Base-by-base conservation (phyloP, 129 eudicot species). In the Chrysanthemum makinoi region DNA sequence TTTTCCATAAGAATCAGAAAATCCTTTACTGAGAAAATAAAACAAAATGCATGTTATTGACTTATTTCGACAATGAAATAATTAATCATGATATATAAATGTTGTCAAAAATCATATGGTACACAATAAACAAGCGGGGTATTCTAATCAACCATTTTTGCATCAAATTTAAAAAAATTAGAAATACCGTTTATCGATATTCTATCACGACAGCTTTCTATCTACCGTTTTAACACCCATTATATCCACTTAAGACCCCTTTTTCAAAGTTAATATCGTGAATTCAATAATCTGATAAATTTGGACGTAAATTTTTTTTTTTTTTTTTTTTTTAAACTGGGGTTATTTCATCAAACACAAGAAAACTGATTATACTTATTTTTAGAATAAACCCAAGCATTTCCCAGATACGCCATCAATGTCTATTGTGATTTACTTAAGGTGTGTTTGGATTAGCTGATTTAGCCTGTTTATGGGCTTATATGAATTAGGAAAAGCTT, bases 1-100 rank as follows among this genome's bases (percentile, higher is more conserved):
- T 44, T 43, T 79, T 33, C 77, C 85, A 49, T 77, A 50, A 35
- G 87, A 75, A 72, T 80, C 89, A 44, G 54, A 84, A 70, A 81
- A 70, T 28, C 72, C 89, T 71, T 62, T 66, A 66, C 94, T 87
- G 87, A 16, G 72, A 69, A 56, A 30, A 11, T 52, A 54, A 17
- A 70, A 60, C 24, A 65, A 66, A 62, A 68, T 0, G 49, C 33
- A 35, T 43, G 3, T 57, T 22, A 43, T n/a, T n/a, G n/a, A n/a
- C n/a, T n/a, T n/a, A n/a, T 13, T 66, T 39, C 6, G 17, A 15
- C 15, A 22, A 26, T 0, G 0, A 3, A 28, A 61, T 5, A 28
- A 6, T 39, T 0, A 28, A 1, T 61, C 66, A 28, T 26, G 66
- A 61, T 10, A 10, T 14, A 28, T 16, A 28, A 5, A 4, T 12